These are phyloP conservation scores for Cicer cuneatum DNA, from an alignment of 306 rosid species.

Conservation along the genomic window DNA sequence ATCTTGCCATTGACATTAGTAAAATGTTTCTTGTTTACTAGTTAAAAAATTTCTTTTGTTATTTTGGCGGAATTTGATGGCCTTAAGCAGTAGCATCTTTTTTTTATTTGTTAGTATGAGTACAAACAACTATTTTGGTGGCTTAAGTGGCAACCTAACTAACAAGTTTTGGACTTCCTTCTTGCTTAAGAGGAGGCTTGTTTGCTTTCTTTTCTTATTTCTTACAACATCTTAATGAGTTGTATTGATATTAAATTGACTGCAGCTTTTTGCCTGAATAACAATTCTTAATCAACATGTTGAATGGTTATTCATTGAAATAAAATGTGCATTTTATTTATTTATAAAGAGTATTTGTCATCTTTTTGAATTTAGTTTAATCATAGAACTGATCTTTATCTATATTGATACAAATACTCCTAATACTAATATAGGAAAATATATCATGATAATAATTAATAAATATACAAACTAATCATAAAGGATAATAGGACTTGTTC, in stretches of 20 bases:
- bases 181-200: background rate
- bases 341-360: background rate
- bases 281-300: background rate
- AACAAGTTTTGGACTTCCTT: slow-evolving; percentile 5
- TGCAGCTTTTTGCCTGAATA: background rate
- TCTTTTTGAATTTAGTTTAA: slow-evolving; percentile 8
- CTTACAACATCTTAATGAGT: background rate
- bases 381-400: background rate
- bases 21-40: background rate
- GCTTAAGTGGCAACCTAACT: slow-evolving; percentile 2
- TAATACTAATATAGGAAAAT: background rate
- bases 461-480: too few relatives aligned
- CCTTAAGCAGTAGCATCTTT: background rate
- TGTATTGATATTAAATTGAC: background rate
- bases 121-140: background rate
- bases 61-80: background rate
- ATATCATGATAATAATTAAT: too few relatives aligned
- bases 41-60: background rate
- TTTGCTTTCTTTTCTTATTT: background rate
- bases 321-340: background rate
- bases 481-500: too few relatives aligned
- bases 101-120: background rate
- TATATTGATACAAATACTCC: background rate
- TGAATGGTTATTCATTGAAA: background rate
- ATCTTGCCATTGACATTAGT: background rate